A percentile compares a stretch with the other conserved stretches of the same genome.
Conservation (phyloP, 371 early-diverging fungal species). For the Conidiobolus incongruus region DNA sequence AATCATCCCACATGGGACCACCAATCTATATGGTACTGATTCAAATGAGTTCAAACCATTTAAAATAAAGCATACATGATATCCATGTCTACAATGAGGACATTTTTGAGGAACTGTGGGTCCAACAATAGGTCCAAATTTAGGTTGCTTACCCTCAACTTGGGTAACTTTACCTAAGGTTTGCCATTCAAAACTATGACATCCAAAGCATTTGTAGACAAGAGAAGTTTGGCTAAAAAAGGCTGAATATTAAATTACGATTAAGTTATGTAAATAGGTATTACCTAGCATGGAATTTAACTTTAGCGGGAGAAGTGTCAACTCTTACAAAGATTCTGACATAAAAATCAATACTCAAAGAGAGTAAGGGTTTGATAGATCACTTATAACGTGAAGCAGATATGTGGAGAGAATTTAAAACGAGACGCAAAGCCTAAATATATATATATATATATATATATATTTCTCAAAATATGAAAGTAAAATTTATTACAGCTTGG, state of each 20-base stretch:
- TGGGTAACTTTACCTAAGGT: slow-evolving; percentile 34
- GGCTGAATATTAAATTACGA: too few species aligned
- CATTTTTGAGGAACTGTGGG: slow-evolving; percentile 39
- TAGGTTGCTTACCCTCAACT: slow-evolving; percentile 22
- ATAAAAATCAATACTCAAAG: slow-evolving; percentile 97
- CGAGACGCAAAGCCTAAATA: slow-evolving; percentile 62
- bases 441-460: slow-evolving; percentile 3
- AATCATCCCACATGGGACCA: slow-evolving; percentile 86
- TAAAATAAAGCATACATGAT: slow-evolving; percentile 23
- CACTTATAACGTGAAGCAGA: slow-evolving; percentile 77
- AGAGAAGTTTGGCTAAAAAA: slow-evolving; percentile 37
- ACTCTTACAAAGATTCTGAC: slow-evolving; percentile 97
- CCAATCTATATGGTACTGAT: slow-evolving; percentile 33
- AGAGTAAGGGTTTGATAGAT: slow-evolving; percentile 76
- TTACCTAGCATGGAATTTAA: slow-evolving; percentile 55
- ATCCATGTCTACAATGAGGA: slow-evolving; percentile 36
- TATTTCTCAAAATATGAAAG: too few species aligned
- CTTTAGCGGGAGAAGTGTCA: slow-evolving; percentile 39
- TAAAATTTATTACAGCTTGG: slow-evolving; percentile 23
- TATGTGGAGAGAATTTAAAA: slow-evolving; percentile 66
- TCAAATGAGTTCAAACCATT: neutral
- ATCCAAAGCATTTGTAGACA: slow-evolving; percentile 70
- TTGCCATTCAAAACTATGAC: slow-evolving; percentile 42
- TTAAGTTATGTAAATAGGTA: neutral
- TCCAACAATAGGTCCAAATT: slow-evolving; percentile 31